Evolutionary conservation across 192 early-diverging fungal species (phyloP), one percentile per base, ranked within the genome.

Genomic region (Helicostylum pulchrum): DNA sequence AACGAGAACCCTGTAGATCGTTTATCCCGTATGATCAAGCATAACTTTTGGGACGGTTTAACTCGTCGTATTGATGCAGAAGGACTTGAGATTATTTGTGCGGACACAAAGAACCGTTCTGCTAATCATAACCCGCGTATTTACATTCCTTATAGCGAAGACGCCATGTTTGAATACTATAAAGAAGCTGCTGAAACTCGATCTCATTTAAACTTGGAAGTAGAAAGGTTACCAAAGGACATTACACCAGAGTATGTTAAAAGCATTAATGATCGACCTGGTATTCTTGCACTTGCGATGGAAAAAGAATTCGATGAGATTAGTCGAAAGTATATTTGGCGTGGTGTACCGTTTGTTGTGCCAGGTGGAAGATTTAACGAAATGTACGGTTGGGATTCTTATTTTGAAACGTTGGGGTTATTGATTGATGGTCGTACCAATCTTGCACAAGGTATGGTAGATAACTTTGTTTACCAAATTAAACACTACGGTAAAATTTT

Each of bases 311-410:
- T 31, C 4, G 23, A 30, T 20, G 36, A 39, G 5, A 39, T 10
- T 5, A 39, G 36, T 10, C 12, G 15, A 14, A 19, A 48, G 4
- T 19, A 19, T 14, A 19, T 14, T 17, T 75, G 88, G 52, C 74
- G 75, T n/a, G 90, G 90, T 36, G 86, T 94, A 19, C 93, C 94
- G 0, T 99, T 99, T 71, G 92, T 97, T 14, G 96, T 99, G 0
- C 97, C 96, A 0, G 97, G 97, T 12, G 97, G 97, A 15, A 86
- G 97, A 9, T 99, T 98, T 80, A 99, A 98, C 73, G 97, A 99
- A 77, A 96, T 95, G 89, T 99, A 99, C 74, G 96, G 95, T 0
- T 99, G 97, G 97, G 97, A 99, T 74, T 88, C 85, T 53, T 96
- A 96, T 74, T 97, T 97, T 80, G 94, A 95, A 70, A 81, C 90